Base-by-base conservation (phyloP, 164 flowering plant genomes). In the Malania oleifera region DNA sequence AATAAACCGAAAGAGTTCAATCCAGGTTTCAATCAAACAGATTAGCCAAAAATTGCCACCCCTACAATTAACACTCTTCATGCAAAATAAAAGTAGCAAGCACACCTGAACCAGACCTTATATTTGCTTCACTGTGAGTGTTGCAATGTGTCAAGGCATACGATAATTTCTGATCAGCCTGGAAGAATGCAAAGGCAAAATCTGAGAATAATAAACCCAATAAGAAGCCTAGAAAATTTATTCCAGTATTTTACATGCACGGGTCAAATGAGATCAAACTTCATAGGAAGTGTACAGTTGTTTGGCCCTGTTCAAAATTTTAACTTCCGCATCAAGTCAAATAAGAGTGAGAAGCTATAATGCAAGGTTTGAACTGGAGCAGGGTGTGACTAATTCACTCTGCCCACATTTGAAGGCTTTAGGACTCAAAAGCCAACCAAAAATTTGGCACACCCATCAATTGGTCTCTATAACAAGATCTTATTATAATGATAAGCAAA, bases 151-250 rank as follows among this genome's bases (percentile, higher is more conserved):
- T 65, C 50, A 91, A 70, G 37, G 97, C 96, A 71, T 95, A 95
- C n/a, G 92, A 82, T 65, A 91, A 76, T 64, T 95, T 95, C 20
- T 82, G 76, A 75, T 95, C 99, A 72, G 99, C 97, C 97, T 87
- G 89, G 69, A 57, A 75, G 50, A 60, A 54, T 1, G 70, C 15
- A 49, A 47, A 67, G 59, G 45, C 24, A 62, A 37, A 46, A 15
- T 39, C 22, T 24, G 45, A 63, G 53, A 68, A 52, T 40, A 40
- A 60, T 25, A 46, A 15, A 34, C 35, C 14, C 41, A 27, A 11
- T 10, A 50, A 19, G 31, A 45, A 54, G 24, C 22, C 4, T 7
- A 22, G 49, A 54, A 29, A 14, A n/a, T 37, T 34, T 44, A 15
- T 15, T 8, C 19, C 20, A 15, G 40, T 17, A 13, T 26, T 60